Percentiles rank a stretch among this genome's conserved stretches.
These are phyloP conservation scores for Paraleonurus japonicus DNA, from an alignment of 257 asterid species.

Conservation along the genomic window DNA sequence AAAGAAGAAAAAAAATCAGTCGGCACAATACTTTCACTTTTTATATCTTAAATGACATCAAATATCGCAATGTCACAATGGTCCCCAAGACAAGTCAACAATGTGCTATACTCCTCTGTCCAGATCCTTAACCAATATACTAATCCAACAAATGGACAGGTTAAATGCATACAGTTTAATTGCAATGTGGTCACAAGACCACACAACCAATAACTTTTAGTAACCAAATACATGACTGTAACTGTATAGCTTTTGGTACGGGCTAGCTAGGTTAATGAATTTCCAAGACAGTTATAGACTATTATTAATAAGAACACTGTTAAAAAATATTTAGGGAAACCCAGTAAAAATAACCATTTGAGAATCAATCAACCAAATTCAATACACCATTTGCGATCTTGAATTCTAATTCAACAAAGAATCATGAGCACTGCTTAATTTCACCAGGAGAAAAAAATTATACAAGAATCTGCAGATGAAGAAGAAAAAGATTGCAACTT, in stretches of 20 bases:
- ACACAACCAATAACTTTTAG: not conserved
- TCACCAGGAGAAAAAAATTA: not conserved
- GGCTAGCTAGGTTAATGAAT: not conserved
- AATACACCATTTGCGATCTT: not conserved
- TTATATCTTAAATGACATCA: slow-evolving; percentile 3
- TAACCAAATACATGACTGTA: not conserved
- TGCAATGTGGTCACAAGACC: not conserved
- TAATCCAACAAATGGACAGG: not conserved
- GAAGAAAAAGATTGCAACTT: slow-evolving; percentile 25
- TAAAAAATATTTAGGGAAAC: not conserved
- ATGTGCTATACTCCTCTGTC: not conserved
- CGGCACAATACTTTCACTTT: not conserved
- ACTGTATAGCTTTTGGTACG: not conserved
- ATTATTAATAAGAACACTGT: not conserved
- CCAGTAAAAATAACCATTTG: not conserved
- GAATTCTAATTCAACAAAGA: slow-evolving; percentile 7
- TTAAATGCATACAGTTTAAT: not conserved
- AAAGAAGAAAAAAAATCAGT: not conserved
- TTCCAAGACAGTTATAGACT: not conserved
- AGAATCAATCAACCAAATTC: not conserved
- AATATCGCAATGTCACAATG: slow-evolving; percentile 22
- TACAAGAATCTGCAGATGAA: not conserved
- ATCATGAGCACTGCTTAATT: slow-evolving; percentile 8
- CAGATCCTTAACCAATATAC: not conserved
- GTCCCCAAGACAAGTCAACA: not conserved